These are phyloP conservation scores for Xylaria sp. DNA, from an alignment of 2,329 filamentous ascomycete genomes.

Conservation along the genomic window DNA sequence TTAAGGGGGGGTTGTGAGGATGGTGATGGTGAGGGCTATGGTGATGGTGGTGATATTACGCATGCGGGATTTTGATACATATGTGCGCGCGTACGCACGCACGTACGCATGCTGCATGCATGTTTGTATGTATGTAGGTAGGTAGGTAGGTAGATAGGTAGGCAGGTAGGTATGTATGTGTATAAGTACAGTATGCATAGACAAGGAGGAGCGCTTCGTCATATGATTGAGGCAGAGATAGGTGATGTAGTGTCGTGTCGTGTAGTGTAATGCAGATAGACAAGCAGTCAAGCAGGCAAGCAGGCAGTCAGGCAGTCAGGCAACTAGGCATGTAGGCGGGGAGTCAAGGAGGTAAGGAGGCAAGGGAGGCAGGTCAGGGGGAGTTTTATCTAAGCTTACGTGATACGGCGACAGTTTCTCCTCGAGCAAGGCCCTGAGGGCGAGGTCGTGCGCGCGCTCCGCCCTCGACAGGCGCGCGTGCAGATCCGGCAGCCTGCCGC, in stretches of 20 bases:
- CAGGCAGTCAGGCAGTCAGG: too few species aligned
- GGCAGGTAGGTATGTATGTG: too few species aligned
- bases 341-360: too few species aligned
- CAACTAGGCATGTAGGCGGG: too few species aligned
- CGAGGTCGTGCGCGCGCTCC: constrained; percentile 61
- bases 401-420: constrained; percentile 70
- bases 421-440: constrained; percentile 66
- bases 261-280: too few species aligned
- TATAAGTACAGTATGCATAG: too few species aligned
- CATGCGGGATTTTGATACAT: not conserved
- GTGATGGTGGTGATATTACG: not conserved
- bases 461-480: constrained; percentile 56
- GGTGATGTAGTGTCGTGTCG: not conserved
- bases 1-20: not conserved
- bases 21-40: not conserved
- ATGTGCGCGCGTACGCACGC: too few species aligned
- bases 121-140: not conserved
- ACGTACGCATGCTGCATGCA: not conserved
- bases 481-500: constrained; percentile 59
- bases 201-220: not conserved
- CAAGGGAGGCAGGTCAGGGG: not conserved
- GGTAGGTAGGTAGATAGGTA: too few species aligned
- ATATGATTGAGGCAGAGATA: not conserved
- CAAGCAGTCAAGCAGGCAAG: too few species aligned
- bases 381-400: constrained; percentile 46